Base-by-base conservation (phyloP, 2,329 filamentous ascomycete genomes). In the Calonectria ilicicola region DNA sequence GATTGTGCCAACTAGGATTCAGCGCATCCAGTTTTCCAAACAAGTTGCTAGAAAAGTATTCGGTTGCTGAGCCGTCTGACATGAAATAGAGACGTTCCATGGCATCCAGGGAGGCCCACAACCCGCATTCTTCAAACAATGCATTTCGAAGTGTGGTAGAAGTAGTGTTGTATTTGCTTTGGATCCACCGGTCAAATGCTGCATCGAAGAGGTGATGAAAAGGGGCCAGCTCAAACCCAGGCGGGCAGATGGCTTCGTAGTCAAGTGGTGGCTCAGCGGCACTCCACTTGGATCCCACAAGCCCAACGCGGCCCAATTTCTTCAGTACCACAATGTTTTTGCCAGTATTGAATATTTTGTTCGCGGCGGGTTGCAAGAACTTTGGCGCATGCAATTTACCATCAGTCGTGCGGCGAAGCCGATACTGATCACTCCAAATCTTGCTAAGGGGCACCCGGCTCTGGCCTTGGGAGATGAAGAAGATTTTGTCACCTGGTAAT, bases 271-370 rank as follows among this genome's bases (percentile, higher is more conserved):
- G 87, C 74, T 88, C 89, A 65, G 72, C 82, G 49, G 72, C 83
- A 70, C 68, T 64, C 62, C 72, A 77, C 5, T 77, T 70, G 3
- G 74, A 76, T 81, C 80, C 81, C 69, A 77, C 80, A 60, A 83
- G 77, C 62, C 86, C 81, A 72, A 89, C 87, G 68, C 89, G 87
- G 47, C 92, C 91, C 14, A 98, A 86, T 60, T 93, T 90, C 72
- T 92, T 93, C n/a, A 98, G 85, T 53, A 98, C 93, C 1, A 97
- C 91, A 68, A 97, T 92, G 78, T 93, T 97, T 83, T 98, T 98
- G 0, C 96, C 96, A 1, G 95, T 93, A 1, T 93, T 95, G 78
- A 98, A 96, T 44, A 98, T 95, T 74, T 92, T 93, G 27, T 87
- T 85, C 0, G 91, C 91, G 2, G 92, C 90, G 2, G 92, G 89